Evolutionary conservation across 140 eudicot species (phyloP).

Genomic region (Artemisia princeps): DNA sequence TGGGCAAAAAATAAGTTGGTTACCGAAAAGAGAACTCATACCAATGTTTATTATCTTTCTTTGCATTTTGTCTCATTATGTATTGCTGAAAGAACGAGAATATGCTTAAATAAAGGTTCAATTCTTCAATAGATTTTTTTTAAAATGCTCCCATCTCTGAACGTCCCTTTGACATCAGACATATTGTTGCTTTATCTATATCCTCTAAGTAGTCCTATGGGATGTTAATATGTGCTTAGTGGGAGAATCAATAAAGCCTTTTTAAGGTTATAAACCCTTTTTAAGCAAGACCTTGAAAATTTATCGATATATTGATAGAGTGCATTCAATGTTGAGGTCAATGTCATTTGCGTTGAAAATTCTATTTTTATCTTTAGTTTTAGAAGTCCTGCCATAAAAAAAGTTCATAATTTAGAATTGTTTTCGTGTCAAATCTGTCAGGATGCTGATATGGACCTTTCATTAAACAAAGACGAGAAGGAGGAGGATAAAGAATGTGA

Average conservation of each 20-base stretch:
- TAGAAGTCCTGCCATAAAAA: not conserved
- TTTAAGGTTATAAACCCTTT: not conserved
- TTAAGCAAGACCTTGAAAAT: conserved; percentile 9
- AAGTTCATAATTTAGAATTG: not conserved
- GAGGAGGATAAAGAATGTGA: conserved; percentile 71
- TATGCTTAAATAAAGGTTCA: conserved; percentile 9
- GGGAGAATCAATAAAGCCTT: conserved; percentile 4
- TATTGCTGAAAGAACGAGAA: not conserved
- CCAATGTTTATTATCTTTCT: not conserved
- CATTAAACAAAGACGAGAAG: conserved; percentile 26
- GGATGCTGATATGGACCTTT: conserved; percentile 44
- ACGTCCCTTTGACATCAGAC: not conserved
- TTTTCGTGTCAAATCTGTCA: conserved; percentile 25
- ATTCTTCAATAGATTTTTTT: not conserved
- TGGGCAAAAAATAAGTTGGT: not conserved
- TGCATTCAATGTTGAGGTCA: conserved; percentile 5
- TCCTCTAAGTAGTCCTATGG: not conserved
- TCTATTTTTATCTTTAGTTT: not conserved
- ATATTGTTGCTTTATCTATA: conserved; percentile 2
- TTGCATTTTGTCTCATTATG: not conserved
- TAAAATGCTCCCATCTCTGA: not conserved
- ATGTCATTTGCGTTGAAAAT: not conserved
- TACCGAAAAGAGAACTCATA: not conserved
- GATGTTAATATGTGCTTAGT: not conserved
- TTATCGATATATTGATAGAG: not conserved